Evolutionary conservation across 176 grass and related monocot species (phyloP).

Genomic region (Bonia amplexicaulis): DNA sequence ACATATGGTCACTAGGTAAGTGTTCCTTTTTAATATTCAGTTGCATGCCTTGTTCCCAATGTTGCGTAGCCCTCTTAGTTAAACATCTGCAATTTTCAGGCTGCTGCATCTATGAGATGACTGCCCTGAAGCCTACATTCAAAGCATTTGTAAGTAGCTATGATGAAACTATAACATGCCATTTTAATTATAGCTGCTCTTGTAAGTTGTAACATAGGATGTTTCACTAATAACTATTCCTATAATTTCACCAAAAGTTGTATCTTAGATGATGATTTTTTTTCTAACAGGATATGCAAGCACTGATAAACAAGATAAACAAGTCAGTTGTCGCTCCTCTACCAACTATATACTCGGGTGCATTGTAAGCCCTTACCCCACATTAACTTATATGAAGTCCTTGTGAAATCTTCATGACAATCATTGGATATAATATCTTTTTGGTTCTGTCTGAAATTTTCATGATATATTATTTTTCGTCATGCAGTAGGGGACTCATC

Average conservation of each 20-base stretch:
- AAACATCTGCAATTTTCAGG: constrained; percentile 43
- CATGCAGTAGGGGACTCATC: constrained; percentile 75
- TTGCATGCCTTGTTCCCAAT: background rate
- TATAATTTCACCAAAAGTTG: background rate
- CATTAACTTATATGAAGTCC: background rate
- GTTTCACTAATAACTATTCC: background rate
- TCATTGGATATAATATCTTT: background rate
- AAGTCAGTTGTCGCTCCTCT: constrained; percentile 73
- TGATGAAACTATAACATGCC: background rate
- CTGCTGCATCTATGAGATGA: constrained; percentile 93
- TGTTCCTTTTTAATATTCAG: background rate
- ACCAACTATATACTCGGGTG: constrained; percentile 74
- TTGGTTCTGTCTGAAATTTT: background rate
- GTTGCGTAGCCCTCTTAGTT: background rate
- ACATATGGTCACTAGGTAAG: constrained; percentile 95
- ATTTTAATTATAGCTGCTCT: background rate
- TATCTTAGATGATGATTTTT: background rate
- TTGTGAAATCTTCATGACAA: background rate
- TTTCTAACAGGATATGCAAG: constrained; percentile 71
- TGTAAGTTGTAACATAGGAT: background rate
- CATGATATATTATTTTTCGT: constrained; percentile 8
- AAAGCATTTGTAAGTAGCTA: constrained; percentile 88
- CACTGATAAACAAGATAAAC: constrained; percentile 97
- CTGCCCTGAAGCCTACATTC: constrained; percentile 80
- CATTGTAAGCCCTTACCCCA: constrained; percentile 59